Conservation (phyloP, 148 eudicot species). For the Selenicereus undatus region DNA sequence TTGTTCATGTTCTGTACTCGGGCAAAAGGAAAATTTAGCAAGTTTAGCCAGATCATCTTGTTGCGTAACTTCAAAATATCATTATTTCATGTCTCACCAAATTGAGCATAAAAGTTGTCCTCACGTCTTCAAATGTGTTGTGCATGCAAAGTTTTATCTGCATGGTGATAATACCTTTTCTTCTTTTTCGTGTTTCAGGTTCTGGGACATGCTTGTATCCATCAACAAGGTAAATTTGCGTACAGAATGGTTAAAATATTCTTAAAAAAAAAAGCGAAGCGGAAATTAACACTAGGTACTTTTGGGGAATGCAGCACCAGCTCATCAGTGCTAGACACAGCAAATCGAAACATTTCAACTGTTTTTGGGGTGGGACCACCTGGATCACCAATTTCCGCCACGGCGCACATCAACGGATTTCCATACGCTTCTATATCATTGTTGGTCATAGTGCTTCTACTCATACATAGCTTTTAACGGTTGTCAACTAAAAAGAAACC, state of each 20-base stretch:
- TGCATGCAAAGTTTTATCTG: not conserved
- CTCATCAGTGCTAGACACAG: constrained; percentile 72
- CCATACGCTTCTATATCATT: not conserved
- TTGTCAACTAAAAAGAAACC: not conserved
- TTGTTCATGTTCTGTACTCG: not conserved
- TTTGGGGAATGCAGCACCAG: constrained; percentile 66
- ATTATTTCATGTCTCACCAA: not conserved
- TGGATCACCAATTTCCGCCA: constrained; percentile 36
- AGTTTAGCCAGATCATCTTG: not conserved
- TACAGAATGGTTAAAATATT: not conserved
- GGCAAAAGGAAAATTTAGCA: not conserved
- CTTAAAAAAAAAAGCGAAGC: not conserved
- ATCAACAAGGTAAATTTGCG: constrained; percentile 64
- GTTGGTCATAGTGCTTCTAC: constrained; percentile 18
- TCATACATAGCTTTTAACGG: constrained; percentile 8
- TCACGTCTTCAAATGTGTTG: not conserved
- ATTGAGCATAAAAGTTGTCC: not conserved
- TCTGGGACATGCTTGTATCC: constrained; percentile 62
- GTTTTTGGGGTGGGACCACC: constrained; percentile 69
- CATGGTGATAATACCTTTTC: not conserved
- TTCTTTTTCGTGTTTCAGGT: constrained; percentile 48
- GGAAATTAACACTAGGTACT: not conserved
- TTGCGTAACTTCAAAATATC: not conserved
- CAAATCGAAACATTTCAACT: constrained; percentile 63
- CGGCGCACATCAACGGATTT: constrained; percentile 8